Percentiles rank a stretch among this genome's conserved stretches.
phyloP scores from a whole-genome alignment of 805 yeast species.

The Ogataea chonburiensis region DNA sequence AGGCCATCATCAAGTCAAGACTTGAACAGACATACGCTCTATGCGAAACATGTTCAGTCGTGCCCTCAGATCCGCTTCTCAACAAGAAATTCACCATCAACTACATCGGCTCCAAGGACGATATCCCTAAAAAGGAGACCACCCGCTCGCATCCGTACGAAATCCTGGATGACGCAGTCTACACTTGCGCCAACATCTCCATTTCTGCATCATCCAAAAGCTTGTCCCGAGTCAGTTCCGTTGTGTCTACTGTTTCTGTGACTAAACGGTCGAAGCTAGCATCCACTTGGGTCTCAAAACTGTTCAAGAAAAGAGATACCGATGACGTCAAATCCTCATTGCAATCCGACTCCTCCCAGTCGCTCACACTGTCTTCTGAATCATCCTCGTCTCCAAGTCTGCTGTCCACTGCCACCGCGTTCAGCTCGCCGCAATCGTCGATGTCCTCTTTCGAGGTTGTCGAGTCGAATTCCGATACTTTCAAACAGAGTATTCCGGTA shows the following conservation, averaged over 20 bases:
- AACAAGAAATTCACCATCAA: conserved; percentile 49
- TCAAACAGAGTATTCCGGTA: conserved; percentile 36
- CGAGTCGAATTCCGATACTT: conserved; percentile 14
- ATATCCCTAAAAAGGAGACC: conserved; percentile 30
- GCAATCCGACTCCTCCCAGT: conserved; percentile 22
- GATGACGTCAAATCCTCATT: conserved; percentile 17
- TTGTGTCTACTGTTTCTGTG: conserved; percentile 7
- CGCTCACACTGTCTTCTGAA: conserved; percentile 24
- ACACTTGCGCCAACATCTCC: conserved; percentile 34
- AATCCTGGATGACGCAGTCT: conserved; percentile 64
- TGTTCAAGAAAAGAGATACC: conserved; percentile 25
- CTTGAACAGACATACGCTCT: conserved; percentile 31
- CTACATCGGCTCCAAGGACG: conserved; percentile 25
- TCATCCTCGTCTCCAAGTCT: conserved; percentile 34
- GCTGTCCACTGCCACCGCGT: conserved; percentile 25
- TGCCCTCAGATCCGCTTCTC: conserved; percentile 40
- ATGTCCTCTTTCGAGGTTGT: conserved; percentile 24
- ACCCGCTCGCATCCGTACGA: conserved; percentile 60
- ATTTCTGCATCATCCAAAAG: conserved; percentile 10
- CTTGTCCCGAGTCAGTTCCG: conserved; percentile 12
- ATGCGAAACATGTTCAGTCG: conserved; percentile 19
- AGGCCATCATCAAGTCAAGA: conserved; percentile 31
- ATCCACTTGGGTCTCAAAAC: conserved; percentile 28
- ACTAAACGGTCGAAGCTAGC: conserved; percentile 15
- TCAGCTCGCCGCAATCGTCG: conserved; percentile 33